Evolutionary conservation across 75 land plant genomes (phyloP), one percentile per base, ranked within the genome.

Genomic region (Larix kaempferi): DNA sequence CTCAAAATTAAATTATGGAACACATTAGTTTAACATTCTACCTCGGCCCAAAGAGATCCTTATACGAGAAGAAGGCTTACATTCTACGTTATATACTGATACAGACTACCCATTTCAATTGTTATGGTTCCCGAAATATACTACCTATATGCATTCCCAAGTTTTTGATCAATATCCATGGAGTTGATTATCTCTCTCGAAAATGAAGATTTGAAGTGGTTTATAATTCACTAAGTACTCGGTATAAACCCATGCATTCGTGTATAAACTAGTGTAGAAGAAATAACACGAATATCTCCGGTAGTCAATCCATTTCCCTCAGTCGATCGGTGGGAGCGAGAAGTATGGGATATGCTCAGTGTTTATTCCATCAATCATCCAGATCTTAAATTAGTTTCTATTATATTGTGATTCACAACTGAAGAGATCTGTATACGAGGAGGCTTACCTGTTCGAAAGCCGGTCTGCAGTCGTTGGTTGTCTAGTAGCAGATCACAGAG

Each of bases 141-240:
- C 35, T 35, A 69, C 72, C 52, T 17, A 39, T 69, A 69, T 13
- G 44, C 72, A 15, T 69, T 69, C 44, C 44, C 72, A 69, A 37
- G 52, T 69, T 69, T n/a, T 35, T 69, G 4, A 41, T 69, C 6
- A 41, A 69, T 69, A 69, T 69, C 39, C 8, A 27, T 2, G 57
- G 3, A 54, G 72, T 65, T 37, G 56, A 77, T 77, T 35, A 77
- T 65, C 52, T 52, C 79, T 37, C 72, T 37, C 23, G 33, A 65
- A 65, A 65, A 77, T 19, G 57, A 49, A 77, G 72, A 65, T 77
- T 77, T 77, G 57, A 65, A 77, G 79, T 6, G 71, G 72, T 66
- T 67, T 2, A 77, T 77, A 77, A 77, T 66, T 77, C 56, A 77
- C 71, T 56, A 64, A 63, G 71, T 77, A 77, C 79, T 77, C 52